These are phyloP conservation scores for Hyaloscypha bicolor DNA, from an alignment of 495 filamentous ascomycete species.

Conservation along the genomic window DNA sequence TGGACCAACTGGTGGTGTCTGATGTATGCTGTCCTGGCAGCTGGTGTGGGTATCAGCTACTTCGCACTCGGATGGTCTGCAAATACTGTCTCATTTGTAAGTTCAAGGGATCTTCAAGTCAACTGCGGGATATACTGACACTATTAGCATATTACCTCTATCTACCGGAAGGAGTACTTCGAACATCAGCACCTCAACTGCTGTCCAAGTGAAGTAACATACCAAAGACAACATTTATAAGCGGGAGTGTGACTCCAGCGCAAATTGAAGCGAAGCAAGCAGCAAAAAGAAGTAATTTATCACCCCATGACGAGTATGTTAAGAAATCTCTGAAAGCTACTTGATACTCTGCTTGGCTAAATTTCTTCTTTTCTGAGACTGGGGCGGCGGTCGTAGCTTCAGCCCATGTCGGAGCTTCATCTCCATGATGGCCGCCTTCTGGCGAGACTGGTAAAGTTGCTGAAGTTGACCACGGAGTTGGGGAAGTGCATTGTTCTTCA, in stretches of 20 bases:
- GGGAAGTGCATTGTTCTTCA: neutral
- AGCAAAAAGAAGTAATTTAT: constrained; percentile 42
- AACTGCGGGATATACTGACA: constrained; percentile 14
- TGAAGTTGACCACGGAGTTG: constrained; percentile 4
- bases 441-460: neutral
- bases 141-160: constrained; percentile 38
- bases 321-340: too few species aligned
- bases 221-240: constrained; percentile 50
- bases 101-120: neutral
- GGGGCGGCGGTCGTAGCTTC: neutral
- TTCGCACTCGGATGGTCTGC: constrained; percentile 39
- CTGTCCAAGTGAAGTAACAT: too few species aligned
- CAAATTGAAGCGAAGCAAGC: constrained; percentile 48
- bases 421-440: neutral
- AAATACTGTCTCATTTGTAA: constrained; percentile 39
- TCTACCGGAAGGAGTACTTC: constrained; percentile 63
- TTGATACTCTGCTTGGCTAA: too few species aligned
- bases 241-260: constrained; percentile 49
- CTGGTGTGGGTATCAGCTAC: constrained; percentile 44
- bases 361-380: too few species aligned
- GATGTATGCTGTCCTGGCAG: constrained; percentile 54
- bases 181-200: too few species aligned
- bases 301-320: constrained; percentile 49
- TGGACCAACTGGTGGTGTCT: constrained; percentile 63
- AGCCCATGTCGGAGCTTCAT: neutral